phyloP scores from a whole-genome alignment of 2,329 filamentous ascomycete genomes.

The Sporothrix euskadiensis region DNA sequence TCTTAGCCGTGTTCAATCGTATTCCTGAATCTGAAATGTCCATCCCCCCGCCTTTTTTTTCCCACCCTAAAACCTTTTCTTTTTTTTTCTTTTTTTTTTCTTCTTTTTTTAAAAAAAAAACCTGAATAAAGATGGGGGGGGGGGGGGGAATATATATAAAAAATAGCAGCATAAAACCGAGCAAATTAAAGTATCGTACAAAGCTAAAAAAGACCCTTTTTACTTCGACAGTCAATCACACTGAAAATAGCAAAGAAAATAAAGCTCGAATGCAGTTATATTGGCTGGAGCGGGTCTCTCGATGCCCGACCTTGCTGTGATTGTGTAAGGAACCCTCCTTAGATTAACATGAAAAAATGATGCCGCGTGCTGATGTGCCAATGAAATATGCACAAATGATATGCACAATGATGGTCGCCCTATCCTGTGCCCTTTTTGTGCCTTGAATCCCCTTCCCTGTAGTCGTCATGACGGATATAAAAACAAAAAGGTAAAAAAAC shows the following conservation, averaged over 20 bases:
- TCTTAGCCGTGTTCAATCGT: too few species aligned
- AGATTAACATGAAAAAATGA: conserved; percentile 4
- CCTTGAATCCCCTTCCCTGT: neutral
- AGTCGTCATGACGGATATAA: neutral
- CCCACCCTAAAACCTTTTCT: too few species aligned
- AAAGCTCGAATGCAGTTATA: neutral
- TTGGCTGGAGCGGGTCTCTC: neutral
- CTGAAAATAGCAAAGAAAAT: neutral
- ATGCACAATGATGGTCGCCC: conserved; percentile 6
- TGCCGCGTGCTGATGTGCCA: neutral
- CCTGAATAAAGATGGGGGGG: neutral
- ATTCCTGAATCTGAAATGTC: too few species aligned
- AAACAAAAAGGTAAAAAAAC: neutral
- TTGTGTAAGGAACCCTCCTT: neutral
- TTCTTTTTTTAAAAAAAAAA: neutral
- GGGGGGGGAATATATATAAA: too few species aligned
- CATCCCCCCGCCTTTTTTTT: too few species aligned
- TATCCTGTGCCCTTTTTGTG: neutral
- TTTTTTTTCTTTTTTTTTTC: neutral
- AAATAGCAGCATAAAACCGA: too few species aligned
- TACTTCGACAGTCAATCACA: neutral
- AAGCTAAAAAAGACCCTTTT: neutral
- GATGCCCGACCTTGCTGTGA: neutral
- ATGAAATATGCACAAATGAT: neutral
- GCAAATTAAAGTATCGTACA: too few species aligned